Conservation (phyloP, 495 filamentous ascomycete genomes). For the Penicillium egyptiacum region DNA sequence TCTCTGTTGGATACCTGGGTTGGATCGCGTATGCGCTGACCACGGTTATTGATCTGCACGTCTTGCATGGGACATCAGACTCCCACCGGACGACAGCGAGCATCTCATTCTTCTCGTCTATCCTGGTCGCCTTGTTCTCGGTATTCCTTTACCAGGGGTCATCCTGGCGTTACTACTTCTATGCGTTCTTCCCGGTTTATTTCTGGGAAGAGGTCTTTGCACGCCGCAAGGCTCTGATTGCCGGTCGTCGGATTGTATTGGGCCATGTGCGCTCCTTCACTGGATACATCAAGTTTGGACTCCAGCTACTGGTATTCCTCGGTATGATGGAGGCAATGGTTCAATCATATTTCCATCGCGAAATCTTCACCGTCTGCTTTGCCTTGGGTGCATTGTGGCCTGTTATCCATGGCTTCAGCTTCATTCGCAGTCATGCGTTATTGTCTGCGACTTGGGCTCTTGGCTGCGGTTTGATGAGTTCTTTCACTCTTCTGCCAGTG, state of each 20-base stretch:
- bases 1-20: constrained; percentile 90
- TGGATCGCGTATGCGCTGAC: constrained; percentile 96
- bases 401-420: constrained; percentile 65
- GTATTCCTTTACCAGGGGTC: constrained; percentile 77
- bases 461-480: constrained; percentile 79
- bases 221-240: constrained; percentile 63
- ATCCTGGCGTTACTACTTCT: constrained; percentile 84
- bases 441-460: constrained; percentile 73
- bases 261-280: constrained; percentile 60
- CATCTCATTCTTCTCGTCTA: constrained; percentile 67
- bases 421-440: constrained; percentile 61
- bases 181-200: constrained; percentile 84
- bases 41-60: constrained; percentile 86
- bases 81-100: constrained; percentile 63
- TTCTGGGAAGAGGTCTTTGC: constrained; percentile 98
- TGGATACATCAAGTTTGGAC: constrained; percentile 49
- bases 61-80: constrained; percentile 70
- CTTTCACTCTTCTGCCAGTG: constrained; percentile 85
- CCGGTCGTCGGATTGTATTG: constrained; percentile 69
- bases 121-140: constrained; percentile 73
- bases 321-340: constrained; percentile 79
- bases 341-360: constrained; percentile 85
- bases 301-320: constrained; percentile 67
- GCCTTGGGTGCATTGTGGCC: constrained; percentile 77
- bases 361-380: constrained; percentile 83